These are phyloP conservation scores for Garcileccinum viscosum DNA, from an alignment of 1,284 basidiomycete species.

Conservation along the genomic window DNA sequence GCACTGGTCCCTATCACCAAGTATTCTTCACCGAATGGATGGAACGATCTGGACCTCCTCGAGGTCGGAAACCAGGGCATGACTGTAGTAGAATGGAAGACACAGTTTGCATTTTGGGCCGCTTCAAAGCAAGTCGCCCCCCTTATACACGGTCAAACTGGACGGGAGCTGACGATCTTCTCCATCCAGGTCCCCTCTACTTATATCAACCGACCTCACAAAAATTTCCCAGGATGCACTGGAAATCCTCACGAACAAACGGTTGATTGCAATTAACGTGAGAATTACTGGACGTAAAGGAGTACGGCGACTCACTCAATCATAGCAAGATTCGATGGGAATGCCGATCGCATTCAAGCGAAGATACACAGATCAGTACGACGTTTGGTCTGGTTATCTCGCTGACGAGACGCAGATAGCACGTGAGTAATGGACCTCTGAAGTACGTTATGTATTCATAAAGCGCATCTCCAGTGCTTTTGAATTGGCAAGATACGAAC, in stretches of 20 bases:
- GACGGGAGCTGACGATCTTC: conserved; percentile 48
- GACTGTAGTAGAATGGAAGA: conserved; percentile 49
- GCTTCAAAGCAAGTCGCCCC: conserved; percentile 12
- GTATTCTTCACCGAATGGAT: conserved; percentile 50
- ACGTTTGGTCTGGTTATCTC: conserved; percentile 56
- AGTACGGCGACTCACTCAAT: conserved; percentile 15
- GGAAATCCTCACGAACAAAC: conserved; percentile 10
- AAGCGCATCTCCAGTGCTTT: conserved; percentile 2
- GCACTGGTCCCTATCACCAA: conserved; percentile 54
- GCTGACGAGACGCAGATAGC: conserved; percentile 55
- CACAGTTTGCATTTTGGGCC: conserved; percentile 55
- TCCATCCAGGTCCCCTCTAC: conserved; percentile 18
- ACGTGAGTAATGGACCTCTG: conserved; percentile 31
- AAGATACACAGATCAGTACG: conserved; percentile 55
- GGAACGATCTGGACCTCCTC: conserved; percentile 56
- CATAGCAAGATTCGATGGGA: conserved; percentile 55
- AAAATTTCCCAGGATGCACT: conserved; percentile 5
- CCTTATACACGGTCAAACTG: neutral
- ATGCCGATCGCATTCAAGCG: conserved; percentile 53
- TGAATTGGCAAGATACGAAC: conserved; percentile 9
- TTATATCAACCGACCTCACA: conserved; percentile 21
- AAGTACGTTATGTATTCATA: neutral
- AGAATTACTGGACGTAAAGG: neutral
- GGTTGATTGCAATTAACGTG: conserved; percentile 16
- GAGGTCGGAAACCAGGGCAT: conserved; percentile 55